Evolutionary conservation across 2,329 filamentous ascomycete genomes (phyloP).

Genomic region (Erysiphe pulchra): DNA sequence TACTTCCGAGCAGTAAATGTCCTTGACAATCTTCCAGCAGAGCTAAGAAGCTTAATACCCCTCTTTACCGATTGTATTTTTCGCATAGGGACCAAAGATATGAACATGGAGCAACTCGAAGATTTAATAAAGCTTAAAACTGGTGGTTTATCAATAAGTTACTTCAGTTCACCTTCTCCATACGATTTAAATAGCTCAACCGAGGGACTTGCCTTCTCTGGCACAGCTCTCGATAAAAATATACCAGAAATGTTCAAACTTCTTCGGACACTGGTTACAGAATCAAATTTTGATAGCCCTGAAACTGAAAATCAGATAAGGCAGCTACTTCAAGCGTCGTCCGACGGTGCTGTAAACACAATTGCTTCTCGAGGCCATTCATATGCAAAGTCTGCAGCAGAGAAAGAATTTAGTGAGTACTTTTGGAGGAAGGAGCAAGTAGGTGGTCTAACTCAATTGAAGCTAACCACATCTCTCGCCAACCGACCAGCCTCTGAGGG

Average conservation of each 20-base stretch:
- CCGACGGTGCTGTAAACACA: slow-evolving; percentile 73
- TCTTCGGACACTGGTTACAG: slow-evolving; percentile 50
- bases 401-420: slow-evolving; percentile 48
- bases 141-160: slow-evolving; percentile 64
- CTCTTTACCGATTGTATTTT: slow-evolving; percentile 82
- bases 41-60: slow-evolving; percentile 62
- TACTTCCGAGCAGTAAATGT: slow-evolving; percentile 82
- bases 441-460: slow-evolving; percentile 73
- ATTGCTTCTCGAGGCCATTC: slow-evolving; percentile 78
- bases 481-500: slow-evolving; percentile 42
- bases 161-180: slow-evolving; percentile 61
- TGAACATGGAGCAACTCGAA: slow-evolving; percentile 83
- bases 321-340: slow-evolving; percentile 63
- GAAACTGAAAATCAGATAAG: slow-evolving; percentile 61
- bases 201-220: slow-evolving; percentile 65
- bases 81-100: slow-evolving; percentile 68
- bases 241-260: slow-evolving; percentile 79
- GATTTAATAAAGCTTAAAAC: slow-evolving; percentile 92
- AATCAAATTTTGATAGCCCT: slow-evolving; percentile 72
- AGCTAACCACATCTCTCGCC: slow-evolving; percentile 57
- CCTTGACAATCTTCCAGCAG: slow-evolving; percentile 55
- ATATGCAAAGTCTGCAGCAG: slow-evolving; percentile 63
- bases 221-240: slow-evolving; percentile 74
- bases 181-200: slow-evolving; percentile 40
- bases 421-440: slow-evolving; percentile 60